A percentile compares a stretch with the other conserved stretches of the same genome.
These are phyloP conservation scores for Tuber magnatum DNA, from an alignment of 495 filamentous ascomycete genomes.

Conservation along the genomic window DNA sequence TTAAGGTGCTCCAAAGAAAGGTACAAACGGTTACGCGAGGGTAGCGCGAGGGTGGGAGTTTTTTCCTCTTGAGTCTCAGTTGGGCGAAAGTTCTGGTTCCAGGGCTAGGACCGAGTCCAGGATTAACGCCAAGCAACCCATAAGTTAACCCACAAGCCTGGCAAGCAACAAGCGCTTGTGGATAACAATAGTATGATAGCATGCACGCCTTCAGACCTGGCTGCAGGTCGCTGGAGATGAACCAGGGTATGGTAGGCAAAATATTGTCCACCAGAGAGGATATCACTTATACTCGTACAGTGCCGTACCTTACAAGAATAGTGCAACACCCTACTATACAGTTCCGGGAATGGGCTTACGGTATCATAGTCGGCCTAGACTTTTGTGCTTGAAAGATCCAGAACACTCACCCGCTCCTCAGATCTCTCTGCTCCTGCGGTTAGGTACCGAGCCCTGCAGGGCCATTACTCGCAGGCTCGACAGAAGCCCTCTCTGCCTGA, in stretches of 20 bases:
- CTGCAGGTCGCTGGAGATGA: neutral
- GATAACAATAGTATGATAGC: neutral
- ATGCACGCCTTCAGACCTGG: neutral
- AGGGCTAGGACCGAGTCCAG: neutral
- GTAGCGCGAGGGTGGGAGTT: neutral
- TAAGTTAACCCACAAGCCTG: neutral
- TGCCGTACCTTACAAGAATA: neutral
- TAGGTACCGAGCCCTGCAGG: neutral
- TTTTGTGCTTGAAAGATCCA: neutral
- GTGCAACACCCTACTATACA: neutral
- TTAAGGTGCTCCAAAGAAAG: constrained; percentile 10
- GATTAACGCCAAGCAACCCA: neutral
- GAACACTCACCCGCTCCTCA: neutral
- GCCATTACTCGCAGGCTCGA: neutral
- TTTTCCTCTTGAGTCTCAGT: neutral
- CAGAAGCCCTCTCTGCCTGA: neutral
- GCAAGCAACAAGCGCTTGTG: neutral
- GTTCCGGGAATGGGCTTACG: neutral
- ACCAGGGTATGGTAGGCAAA: neutral
- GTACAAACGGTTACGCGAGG: constrained; percentile 23
- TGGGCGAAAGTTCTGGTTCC: neutral
- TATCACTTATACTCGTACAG: neutral
- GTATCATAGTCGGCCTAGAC: neutral
- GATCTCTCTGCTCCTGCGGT: neutral
- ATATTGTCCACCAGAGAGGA: neutral